These are phyloP conservation scores for Sporisorium sorghi DNA, from an alignment of 1,284 basidiomycete species.

Conservation along the genomic window DNA sequence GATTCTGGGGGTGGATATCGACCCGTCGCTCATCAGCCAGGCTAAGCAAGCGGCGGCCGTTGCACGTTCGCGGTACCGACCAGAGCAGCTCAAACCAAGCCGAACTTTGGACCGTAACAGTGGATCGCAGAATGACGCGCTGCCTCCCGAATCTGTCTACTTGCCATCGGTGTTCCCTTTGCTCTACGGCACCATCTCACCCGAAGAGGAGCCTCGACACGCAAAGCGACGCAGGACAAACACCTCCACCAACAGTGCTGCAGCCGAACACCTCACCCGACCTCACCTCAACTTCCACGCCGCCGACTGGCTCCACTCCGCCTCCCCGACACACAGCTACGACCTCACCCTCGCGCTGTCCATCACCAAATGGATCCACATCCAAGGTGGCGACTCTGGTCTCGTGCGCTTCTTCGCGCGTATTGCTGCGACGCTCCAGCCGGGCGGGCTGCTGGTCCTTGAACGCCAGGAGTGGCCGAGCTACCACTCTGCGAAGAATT, in stretches of 20 bases:
- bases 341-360: slow-evolving; percentile 34
- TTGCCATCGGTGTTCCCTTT: slow-evolving; percentile 37
- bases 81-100: not conserved
- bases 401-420: slow-evolving; percentile 30
- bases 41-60: slow-evolving; percentile 23
- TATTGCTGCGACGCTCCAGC: slow-evolving; percentile 14
- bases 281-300: slow-evolving; percentile 20
- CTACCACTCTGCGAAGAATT: slow-evolving; percentile 28
- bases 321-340: slow-evolving; percentile 5
- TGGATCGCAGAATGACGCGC: not conserved
- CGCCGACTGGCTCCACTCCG: slow-evolving; percentile 23
- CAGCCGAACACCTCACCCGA: not conserved
- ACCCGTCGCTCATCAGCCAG: slow-evolving; percentile 30
- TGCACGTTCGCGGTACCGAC: slow-evolving; percentile 24
- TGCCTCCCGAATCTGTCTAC: slow-evolving; percentile 19
- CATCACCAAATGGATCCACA: slow-evolving; percentile 53
- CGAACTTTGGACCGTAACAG: not conserved
- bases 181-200: slow-evolving; percentile 18
- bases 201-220: not conserved
- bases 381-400: slow-evolving; percentile 35
- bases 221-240: slow-evolving; percentile 3
- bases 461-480: slow-evolving; percentile 42
- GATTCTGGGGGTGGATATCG: slow-evolving; percentile 40
- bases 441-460: slow-evolving; percentile 20
- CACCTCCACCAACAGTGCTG: not conserved